Evolutionary conservation across 768 basidiomycete species (phyloP), one percentile per base, ranked within the genome.

Genomic region (Cubamyces lactineus): DNA sequence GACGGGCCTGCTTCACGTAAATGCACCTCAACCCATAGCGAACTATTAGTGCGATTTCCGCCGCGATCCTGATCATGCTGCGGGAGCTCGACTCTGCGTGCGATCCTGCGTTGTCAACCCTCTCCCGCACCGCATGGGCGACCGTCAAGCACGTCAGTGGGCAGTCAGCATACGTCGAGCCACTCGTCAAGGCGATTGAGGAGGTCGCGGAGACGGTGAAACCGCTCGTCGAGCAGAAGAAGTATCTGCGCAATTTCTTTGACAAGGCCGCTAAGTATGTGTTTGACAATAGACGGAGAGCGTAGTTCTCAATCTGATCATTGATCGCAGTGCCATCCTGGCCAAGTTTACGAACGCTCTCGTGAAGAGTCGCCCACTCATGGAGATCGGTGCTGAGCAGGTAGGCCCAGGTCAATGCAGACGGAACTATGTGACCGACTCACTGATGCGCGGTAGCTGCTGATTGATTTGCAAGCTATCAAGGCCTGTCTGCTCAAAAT

Each of bases 301-400:
- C 17, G 11, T 23, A 3, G n/a, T 19, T 28, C 30, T 13, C 5
- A 11, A 6, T 1, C 41, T 48, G 34, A 42, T 24, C 40, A 21
- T 9, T 8, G 5, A 8, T 41, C 30, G 12, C 65, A 96, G 95
- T 51, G 78, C 96, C 40, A 77, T 98, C 38, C 76, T 98, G 41
- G 86, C 87, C 38, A 91, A 91, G 59, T 98, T 98, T 69, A 97
- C 94, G 0, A 90, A 92, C 67, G 84, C 91, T 0, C 79, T 98
- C 38, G 94, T 98, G 19, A 88, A 87, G 74, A 96, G 94, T 72
- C 80, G 95, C 43, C 97, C 97, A 5, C 76, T 99, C 66, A 86
- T 88, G 71, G 94, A 96, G 73, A 91, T 91, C 38, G 96, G 96
- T 6, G 96, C 96, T 4, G 96, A 99, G 75, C 96, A 98, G 84